Evolutionary conservation across 2,329 filamentous ascomycete species (phyloP).

Genomic region (Colletotrichum tamarilloi): DNA sequence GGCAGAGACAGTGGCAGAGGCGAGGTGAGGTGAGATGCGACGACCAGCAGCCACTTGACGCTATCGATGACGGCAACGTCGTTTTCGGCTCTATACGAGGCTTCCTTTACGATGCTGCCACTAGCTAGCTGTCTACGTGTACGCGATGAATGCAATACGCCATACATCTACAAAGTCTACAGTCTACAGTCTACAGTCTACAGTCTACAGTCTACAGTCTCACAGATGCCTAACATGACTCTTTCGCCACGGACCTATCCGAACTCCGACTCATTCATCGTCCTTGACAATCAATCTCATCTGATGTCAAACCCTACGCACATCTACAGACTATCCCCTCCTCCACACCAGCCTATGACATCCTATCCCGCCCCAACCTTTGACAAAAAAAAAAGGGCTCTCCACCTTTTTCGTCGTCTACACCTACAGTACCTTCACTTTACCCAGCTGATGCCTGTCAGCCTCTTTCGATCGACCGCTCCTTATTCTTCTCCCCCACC

Average conservation of each 20-base stretch:
- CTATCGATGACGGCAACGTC: neutral
- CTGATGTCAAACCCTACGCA: neutral
- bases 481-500: neutral
- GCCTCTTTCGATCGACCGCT: neutral
- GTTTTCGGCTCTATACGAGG: neutral
- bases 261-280: neutral
- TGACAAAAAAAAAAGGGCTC: neutral
- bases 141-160: too few species aligned
- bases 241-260: neutral
- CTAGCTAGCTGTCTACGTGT: too few species aligned
- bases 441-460: neutral
- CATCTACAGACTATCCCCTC: neutral
- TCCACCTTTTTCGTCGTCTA: neutral
- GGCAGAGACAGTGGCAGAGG: neutral
- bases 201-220: too few species aligned
- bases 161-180: too few species aligned
- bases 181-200: too few species aligned
- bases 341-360: neutral
- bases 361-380: slow-evolving; percentile 1
- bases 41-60: neutral
- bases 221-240: neutral
- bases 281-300: neutral
- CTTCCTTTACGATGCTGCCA: neutral
- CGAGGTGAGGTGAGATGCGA: neutral
- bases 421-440: neutral